phyloP scores from a whole-genome alignment of 805 yeast genomes.

The Candida gorgasii region DNA sequence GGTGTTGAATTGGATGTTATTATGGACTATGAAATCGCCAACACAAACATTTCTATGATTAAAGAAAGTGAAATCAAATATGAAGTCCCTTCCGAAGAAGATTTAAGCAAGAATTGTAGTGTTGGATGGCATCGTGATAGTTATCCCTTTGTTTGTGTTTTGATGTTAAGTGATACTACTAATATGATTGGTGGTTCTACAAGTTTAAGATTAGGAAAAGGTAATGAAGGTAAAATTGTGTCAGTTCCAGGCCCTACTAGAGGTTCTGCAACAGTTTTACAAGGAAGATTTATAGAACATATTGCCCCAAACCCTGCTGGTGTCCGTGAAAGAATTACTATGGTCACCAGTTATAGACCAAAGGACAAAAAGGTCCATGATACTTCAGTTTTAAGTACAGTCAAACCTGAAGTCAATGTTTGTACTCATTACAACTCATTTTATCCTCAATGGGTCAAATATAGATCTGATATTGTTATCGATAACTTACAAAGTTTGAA shows the following conservation, averaged over 20 bases:
- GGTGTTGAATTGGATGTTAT: slow-evolving; percentile 55
- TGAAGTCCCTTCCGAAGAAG: slow-evolving; percentile 26
- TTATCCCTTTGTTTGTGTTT: slow-evolving; percentile 69
- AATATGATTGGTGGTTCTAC: slow-evolving; percentile 66
- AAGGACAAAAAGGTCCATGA: slow-evolving; percentile 29
- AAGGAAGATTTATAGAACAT: slow-evolving; percentile 43
- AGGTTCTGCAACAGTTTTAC: slow-evolving; percentile 40
- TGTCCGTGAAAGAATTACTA: slow-evolving; percentile 38
- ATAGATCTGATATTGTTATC: slow-evolving; percentile 28
- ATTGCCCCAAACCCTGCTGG: slow-evolving; percentile 39
- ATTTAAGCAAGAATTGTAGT: slow-evolving; percentile 36
- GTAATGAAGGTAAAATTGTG: slow-evolving; percentile 17
- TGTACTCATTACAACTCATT: slow-evolving; percentile 36
- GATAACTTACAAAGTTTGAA: slow-evolving; percentile 26
- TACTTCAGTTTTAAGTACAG: slow-evolving; percentile 34
- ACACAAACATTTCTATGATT: slow-evolving; percentile 51
- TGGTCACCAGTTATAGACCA: slow-evolving; percentile 42
- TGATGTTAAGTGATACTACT: slow-evolving; percentile 60
- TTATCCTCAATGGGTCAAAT: slow-evolving; percentile 39
- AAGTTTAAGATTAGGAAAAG: slow-evolving; percentile 47
- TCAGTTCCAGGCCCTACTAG: slow-evolving; percentile 30
- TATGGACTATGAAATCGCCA: slow-evolving; percentile 62
- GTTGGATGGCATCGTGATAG: slow-evolving; percentile 66
- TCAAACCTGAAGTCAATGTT: slow-evolving; percentile 39
- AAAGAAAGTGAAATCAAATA: slow-evolving; percentile 28